Evolutionary conservation across 2,329 filamentous ascomycete species (phyloP).

Genomic region (Claviceps purpurea): DNA sequence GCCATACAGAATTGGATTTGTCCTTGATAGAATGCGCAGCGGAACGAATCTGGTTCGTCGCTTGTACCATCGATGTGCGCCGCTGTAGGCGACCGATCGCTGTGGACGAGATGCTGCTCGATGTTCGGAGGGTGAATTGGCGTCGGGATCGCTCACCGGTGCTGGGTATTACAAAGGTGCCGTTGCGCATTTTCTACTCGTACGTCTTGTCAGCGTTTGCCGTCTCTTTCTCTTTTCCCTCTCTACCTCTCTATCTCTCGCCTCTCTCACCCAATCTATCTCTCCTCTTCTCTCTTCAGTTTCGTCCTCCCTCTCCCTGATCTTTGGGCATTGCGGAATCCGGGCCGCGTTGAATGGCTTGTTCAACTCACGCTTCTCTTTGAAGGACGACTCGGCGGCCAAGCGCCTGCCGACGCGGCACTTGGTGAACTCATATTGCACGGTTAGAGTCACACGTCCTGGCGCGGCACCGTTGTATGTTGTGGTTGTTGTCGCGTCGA

Average conservation of each 20-base stretch:
- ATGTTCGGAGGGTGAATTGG: conserved; percentile 60
- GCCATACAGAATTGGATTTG: conserved; percentile 29
- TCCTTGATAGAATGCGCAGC: conserved; percentile 12
- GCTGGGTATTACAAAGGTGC: conserved; percentile 72
- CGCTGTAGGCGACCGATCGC: conserved; percentile 10
- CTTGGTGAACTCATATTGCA: conserved; percentile 26
- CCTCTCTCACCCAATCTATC: neutral
- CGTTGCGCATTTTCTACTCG: conserved; percentile 59
- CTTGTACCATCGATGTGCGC: conserved; percentile 10
- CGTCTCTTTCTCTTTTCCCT: neutral
- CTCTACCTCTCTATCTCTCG: neutral
- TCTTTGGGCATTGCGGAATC: neutral
- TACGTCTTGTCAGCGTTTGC: neutral
- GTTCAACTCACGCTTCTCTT: conserved; percentile 29
- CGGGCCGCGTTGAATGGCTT: neutral
- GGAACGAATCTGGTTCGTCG: conserved; percentile 7
- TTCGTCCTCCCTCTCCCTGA: neutral
- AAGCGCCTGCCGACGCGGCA: conserved; percentile 19
- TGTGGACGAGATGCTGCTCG: conserved; percentile 18
- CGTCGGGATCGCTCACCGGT: conserved; percentile 77
- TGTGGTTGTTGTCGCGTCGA: neutral
- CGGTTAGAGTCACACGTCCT: conserved; percentile 8
- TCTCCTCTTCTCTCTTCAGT: neutral
- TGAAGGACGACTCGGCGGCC: conserved; percentile 30
- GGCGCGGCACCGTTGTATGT: neutral